phyloP scores from a whole-genome alignment of 495 filamentous ascomycete genomes.

The Penicillium bialowiezense region DNA sequence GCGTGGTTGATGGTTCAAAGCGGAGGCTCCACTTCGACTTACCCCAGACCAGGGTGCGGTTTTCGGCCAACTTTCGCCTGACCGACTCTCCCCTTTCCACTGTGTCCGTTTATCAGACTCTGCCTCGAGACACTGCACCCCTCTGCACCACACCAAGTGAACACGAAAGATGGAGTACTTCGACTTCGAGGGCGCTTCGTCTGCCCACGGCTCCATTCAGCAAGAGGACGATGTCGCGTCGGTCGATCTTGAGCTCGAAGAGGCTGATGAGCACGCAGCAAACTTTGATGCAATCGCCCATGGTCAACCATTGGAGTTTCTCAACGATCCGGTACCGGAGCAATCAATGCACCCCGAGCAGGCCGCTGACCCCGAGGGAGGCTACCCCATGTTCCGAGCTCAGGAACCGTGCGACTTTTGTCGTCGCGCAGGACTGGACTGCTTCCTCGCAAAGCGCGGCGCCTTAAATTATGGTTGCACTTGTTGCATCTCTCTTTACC shows the following conservation, averaged over 20 bases:
- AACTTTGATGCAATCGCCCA: conserved; percentile 36
- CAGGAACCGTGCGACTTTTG: conserved; percentile 70
- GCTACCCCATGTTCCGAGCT: conserved; percentile 47
- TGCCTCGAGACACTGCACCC: background rate
- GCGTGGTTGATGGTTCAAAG: conserved; percentile 12
- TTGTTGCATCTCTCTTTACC: conserved; percentile 72
- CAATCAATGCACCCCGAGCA: conserved; percentile 21
- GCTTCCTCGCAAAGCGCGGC: conserved; percentile 70
- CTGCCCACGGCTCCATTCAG: conserved; percentile 32
- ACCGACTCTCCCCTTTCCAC: conserved; percentile 21
- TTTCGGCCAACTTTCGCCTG: conserved; percentile 10
- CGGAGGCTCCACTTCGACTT: conserved; percentile 18
- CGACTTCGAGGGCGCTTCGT: conserved; percentile 51
- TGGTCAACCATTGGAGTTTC: conserved; percentile 38
- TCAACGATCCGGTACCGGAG: conserved; percentile 28
- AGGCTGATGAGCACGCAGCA: conserved; percentile 32
- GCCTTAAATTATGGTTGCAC: conserved; percentile 68
- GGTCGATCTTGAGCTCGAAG: conserved; percentile 37
- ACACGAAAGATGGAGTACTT: conserved; percentile 49
- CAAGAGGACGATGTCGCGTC: conserved; percentile 43
- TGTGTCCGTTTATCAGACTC: conserved; percentile 1
- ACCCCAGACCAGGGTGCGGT: conserved; percentile 35
- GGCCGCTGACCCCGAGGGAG: conserved; percentile 31
- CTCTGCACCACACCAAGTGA: background rate
- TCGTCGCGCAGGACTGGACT: conserved; percentile 63